Base-by-base conservation (phyloP, 208 protist genomes). In the Trypanosoma boissoni region DNA sequence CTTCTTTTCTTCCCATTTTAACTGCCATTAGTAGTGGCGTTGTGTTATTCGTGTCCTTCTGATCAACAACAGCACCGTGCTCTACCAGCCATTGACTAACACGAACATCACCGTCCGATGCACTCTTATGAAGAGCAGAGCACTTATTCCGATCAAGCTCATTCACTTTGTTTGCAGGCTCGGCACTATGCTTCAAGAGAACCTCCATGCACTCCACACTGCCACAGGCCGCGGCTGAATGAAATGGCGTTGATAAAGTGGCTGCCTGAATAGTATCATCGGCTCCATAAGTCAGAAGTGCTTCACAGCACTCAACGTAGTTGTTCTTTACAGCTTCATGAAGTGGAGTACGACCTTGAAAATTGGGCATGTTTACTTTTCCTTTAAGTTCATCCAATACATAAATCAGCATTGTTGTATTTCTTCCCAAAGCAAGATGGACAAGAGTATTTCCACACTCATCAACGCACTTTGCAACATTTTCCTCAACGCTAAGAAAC, bases 171-270 rank as follows among this genome's bases (percentile, higher is more conserved):
- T 44, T 68, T 5, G 53, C 41, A 10, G 85, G 76, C 12, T 90
- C 64, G 21, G 78, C 72, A 56, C 78, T 91, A 67, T 81, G 72
- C 18, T 72, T 74, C 29, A 94, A 65, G 12, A 96, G 76, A 42
- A 87, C 64, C 51, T 96, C 85, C 81, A 96, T 88, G 66, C 82
- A 91, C 53, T 94, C 86, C 45, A 94, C 85, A 58, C 85, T 92
- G 20, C 87, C 87, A 65, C 87, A 94, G 18, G 87, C 82, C 4
- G 90, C 90, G 2, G 90, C 90, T 16, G 86, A 93, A 68, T 94
- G 87, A 65, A 96, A 93, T 16, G 90, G 85, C 3, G 90, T 96
- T 23, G 86, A 96, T 63, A 92, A 74, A 9, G 86, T 93, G 49
- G 80, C 55, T 18, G 86, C 82, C 74, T 92, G 80, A 12, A 92